These are phyloP conservation scores for Globisporangium recalcitrans DNA, from an alignment of 352 stramenopile species.

Conservation along the genomic window DNA sequence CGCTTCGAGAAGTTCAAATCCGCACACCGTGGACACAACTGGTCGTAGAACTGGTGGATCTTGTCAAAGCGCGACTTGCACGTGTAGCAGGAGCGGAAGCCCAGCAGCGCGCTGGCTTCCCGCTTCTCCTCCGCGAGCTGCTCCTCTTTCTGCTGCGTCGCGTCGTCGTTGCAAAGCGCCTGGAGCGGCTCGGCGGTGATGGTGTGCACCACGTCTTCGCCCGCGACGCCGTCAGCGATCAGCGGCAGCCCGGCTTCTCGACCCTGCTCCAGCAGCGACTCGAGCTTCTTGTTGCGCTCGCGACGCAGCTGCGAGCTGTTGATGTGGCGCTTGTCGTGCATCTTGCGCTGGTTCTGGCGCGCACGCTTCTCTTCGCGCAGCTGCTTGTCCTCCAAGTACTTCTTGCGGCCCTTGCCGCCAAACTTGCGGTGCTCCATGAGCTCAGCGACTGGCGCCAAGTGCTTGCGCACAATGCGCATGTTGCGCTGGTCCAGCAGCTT, in stretches of 20 bases:
- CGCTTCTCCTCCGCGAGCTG: slow-evolving; percentile 41
- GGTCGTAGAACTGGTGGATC: slow-evolving; percentile 95
- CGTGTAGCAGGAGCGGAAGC: slow-evolving; percentile 94
- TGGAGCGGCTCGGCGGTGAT: slow-evolving; percentile 35
- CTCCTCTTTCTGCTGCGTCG: slow-evolving; percentile 44
- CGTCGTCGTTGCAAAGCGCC: slow-evolving; percentile 54
- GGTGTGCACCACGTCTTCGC: slow-evolving; percentile 54
- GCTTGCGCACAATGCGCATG: slow-evolving; percentile 76
- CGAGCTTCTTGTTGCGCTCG: slow-evolving; percentile 89
- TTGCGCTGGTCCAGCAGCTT: slow-evolving; percentile 62
- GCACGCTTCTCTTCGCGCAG: slow-evolving; percentile 82
- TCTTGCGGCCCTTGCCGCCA: slow-evolving; percentile 74
- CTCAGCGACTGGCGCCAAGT: slow-evolving; percentile 68
- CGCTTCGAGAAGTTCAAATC: slow-evolving; percentile 94
- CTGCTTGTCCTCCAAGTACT: slow-evolving; percentile 87
- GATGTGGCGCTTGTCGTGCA: slow-evolving; percentile 92
- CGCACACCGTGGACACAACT: slow-evolving; percentile 92
- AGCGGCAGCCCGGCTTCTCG: slow-evolving; percentile 74
- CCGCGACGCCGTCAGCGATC: slow-evolving; percentile 89
- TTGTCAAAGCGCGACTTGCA: slow-evolving; percentile 94
- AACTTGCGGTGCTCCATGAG: slow-evolving; percentile 85
- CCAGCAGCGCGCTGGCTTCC: slow-evolving; percentile 56
- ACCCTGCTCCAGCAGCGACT: slow-evolving; percentile 84
- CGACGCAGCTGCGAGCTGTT: slow-evolving; percentile 87
- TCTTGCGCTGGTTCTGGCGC: slow-evolving; percentile 78